phyloP scores from a whole-genome alignment of 345 rosid species.

The Rhizophora apiculata region DNA sequence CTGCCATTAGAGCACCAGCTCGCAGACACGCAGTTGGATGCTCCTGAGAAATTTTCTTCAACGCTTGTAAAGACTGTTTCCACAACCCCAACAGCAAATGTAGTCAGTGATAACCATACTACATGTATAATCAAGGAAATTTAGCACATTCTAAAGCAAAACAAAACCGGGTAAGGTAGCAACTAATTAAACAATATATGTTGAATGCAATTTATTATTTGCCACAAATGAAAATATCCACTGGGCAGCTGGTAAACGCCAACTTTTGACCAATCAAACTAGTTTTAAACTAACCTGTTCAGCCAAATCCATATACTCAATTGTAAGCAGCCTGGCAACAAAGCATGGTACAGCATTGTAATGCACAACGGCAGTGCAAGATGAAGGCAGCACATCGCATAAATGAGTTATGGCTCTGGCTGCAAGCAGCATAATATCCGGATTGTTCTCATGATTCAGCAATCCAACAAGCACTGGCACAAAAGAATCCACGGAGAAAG shows the following conservation, averaged over 20 bases:
- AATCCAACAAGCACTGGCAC: constrained; percentile 94
- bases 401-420: constrained; percentile 97
- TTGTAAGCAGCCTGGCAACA: constrained; percentile 87
- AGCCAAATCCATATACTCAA: constrained; percentile 99
- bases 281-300: constrained; percentile 66
- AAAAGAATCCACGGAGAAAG: constrained; percentile 94
- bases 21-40: constrained; percentile 99
- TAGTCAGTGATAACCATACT: not conserved
- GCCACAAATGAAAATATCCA: no score
- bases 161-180: not conserved
- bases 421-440: constrained; percentile 97
- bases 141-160: not conserved
- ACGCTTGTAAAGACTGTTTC: constrained; percentile 88
- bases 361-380: constrained; percentile 97
- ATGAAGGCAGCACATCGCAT: constrained; percentile 95
- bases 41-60: constrained; percentile 99
- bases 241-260: no score
- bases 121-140: not conserved
- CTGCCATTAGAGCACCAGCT: constrained; percentile 99
- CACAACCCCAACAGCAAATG: constrained; percentile 1
- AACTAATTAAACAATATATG: not conserved
- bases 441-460: constrained; percentile 90
- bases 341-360: constrained; percentile 93
- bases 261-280: not conserved
- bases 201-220: no score